phyloP scores from a whole-genome alignment of 495 filamentous ascomycete genomes.

The Tuber magnatum region DNA sequence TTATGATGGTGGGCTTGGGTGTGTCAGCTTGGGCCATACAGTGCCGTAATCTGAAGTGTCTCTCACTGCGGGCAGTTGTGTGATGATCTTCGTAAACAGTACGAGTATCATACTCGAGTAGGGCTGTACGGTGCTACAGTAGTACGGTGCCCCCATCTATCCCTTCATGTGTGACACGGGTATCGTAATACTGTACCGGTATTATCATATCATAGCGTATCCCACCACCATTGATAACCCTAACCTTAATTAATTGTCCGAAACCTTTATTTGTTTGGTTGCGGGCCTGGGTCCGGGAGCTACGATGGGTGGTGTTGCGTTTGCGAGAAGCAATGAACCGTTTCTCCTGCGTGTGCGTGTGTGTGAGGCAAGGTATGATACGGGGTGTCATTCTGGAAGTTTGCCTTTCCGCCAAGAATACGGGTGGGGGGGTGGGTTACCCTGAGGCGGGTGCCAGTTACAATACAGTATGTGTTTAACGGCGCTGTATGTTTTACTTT shows the following conservation, averaged over 20 bases:
- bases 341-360: background rate
- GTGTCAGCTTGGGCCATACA: background rate
- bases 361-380: background rate
- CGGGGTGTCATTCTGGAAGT: background rate
- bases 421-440: background rate
- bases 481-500: background rate
- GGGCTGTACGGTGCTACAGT: too few species aligned
- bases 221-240: background rate
- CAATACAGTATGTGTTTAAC: too few species aligned
- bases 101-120: background rate
- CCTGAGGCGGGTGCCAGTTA: background rate
- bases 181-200: too few species aligned
- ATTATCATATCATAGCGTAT: background rate
- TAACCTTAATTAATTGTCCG: background rate
- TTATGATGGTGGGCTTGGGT: background rate
- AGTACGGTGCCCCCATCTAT: background rate
- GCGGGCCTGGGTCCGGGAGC: background rate
- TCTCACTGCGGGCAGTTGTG: background rate
- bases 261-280: background rate
- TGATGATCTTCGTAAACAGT: background rate
- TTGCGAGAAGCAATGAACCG: background rate
- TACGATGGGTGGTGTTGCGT: background rate
- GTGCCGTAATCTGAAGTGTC: background rate
- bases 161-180: too few species aligned
- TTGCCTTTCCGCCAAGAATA: background rate